Conservation (phyloP, 75 land plant species). For the Selaginella moellendorffii region DNA sequence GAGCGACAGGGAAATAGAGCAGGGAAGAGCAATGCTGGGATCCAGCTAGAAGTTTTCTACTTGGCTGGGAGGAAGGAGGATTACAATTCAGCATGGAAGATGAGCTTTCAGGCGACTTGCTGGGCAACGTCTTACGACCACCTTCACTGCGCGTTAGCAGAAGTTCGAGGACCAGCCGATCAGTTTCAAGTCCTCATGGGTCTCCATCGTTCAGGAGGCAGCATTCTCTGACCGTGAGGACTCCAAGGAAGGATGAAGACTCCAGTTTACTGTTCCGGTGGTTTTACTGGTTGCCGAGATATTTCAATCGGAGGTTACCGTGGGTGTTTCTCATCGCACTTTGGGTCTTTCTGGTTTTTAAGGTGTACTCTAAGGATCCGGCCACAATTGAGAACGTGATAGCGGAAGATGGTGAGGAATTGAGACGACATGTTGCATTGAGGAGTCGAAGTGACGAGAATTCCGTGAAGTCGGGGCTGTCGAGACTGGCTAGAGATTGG, state of each 20-base stretch:
- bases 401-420: slow-evolving; percentile 19
- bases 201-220: slow-evolving; percentile 52
- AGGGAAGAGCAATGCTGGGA: too few relatives aligned
- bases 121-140: slow-evolving; percentile 26
- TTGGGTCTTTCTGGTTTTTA: slow-evolving; percentile 49
- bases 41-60: too few relatives aligned
- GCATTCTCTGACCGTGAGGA: slow-evolving; percentile 32
- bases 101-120: slow-evolving; percentile 26
- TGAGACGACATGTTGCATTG: slow-evolving; percentile 4
- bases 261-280: slow-evolving; percentile 20
- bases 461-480: slow-evolving; percentile 21
- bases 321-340: slow-evolving; percentile 72
- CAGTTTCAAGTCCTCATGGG: slow-evolving; percentile 42
- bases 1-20: too few relatives aligned
- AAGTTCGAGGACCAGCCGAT: slow-evolving; percentile 32
- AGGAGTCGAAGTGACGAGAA: background rate
- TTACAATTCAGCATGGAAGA: too few relatives aligned
- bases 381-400: slow-evolving; percentile 26
- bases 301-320: slow-evolving; percentile 20
- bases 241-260: slow-evolving; percentile 42
- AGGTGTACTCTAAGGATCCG: slow-evolving; percentile 64
- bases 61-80: too few relatives aligned
- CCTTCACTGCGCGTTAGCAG: slow-evolving; percentile 29
- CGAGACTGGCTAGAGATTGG: background rate
- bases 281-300: background rate